Evolutionary conservation across 2,329 filamentous ascomycete species (phyloP).

Genomic region (Xylariaceae sp.): DNA sequence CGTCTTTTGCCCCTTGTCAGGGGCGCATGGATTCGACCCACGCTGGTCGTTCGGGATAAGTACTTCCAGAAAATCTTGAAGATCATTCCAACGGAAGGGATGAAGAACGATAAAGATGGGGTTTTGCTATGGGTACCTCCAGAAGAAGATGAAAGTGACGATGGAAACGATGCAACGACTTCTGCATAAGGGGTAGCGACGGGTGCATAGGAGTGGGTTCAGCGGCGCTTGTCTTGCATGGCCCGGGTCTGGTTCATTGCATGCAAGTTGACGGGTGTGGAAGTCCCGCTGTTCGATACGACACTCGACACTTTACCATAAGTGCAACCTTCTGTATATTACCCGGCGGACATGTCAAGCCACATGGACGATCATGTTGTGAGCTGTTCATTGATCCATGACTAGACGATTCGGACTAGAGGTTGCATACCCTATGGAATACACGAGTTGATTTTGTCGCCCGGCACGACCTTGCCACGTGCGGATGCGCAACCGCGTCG

Average conservation of each 20-base stretch:
- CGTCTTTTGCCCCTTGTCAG: slow-evolving; percentile 62
- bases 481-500: too few species aligned
- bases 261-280: neutral
- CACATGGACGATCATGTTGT: neutral
- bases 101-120: slow-evolving; percentile 60
- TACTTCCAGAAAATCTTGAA: slow-evolving; percentile 90
- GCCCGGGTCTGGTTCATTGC: slow-evolving; percentile 2
- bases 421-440: too few species aligned
- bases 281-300: neutral
- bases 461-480: too few species aligned
- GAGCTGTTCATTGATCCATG: neutral
- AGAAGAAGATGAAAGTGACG: slow-evolving; percentile 32
- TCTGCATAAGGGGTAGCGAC: neutral
- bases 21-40: slow-evolving; percentile 65
- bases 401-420: too few species aligned
- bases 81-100: slow-evolving; percentile 72
- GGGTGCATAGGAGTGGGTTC: neutral
- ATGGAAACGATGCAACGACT: slow-evolving; percentile 13
- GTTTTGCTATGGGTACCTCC: slow-evolving; percentile 58
- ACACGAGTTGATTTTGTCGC: too few species aligned
- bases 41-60: slow-evolving; percentile 73
- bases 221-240: neutral
- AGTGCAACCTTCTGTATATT: neutral
- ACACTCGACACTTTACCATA: neutral
- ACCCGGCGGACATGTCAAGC: neutral